These are phyloP conservation scores for Mortierella sp. DNA, from an alignment of 371 early-diverging fungal genomes.

Conservation along the genomic window DNA sequence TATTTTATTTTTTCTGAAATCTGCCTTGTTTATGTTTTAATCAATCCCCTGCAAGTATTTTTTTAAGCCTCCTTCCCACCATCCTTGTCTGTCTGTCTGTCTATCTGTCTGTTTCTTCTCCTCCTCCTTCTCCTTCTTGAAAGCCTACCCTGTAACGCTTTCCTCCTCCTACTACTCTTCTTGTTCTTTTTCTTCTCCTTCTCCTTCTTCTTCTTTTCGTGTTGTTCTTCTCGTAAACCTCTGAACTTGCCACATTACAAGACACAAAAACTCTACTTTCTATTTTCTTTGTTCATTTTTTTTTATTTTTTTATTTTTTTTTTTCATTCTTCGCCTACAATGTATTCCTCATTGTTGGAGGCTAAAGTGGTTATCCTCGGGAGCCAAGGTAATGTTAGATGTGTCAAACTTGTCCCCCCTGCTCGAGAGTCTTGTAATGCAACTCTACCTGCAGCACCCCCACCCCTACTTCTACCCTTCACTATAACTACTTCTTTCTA, in stretches of 20 bases:
- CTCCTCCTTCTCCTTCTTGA: no score
- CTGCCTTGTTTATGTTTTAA: no score
- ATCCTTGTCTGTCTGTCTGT: no score
- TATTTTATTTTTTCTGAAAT: no score
- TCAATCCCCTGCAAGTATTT: no score
- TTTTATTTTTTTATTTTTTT: not conserved
- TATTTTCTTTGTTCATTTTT: conserved; percentile 11
- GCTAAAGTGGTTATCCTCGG: conserved; percentile 85
- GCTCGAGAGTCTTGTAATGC: no score
- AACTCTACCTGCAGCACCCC: no score
- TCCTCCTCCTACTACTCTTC: no score
- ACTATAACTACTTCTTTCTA: no score
- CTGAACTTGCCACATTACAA: not conserved
- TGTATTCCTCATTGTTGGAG: conserved; percentile 69
- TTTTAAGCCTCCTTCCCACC: not conserved
- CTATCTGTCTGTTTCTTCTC: no score
- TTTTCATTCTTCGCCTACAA: conserved; percentile 13
- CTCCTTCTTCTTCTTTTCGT: not conserved
- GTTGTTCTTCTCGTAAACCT: not conserved
- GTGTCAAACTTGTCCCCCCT: not conserved
- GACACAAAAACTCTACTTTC: not conserved
- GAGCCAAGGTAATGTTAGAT: conserved; percentile 67
- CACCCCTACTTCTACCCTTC: no score
- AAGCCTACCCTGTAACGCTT: no score
- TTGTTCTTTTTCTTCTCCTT: not conserved